Conservation (phyloP, 148 eudicot species). For the Rhododendron mucronatum region DNA sequence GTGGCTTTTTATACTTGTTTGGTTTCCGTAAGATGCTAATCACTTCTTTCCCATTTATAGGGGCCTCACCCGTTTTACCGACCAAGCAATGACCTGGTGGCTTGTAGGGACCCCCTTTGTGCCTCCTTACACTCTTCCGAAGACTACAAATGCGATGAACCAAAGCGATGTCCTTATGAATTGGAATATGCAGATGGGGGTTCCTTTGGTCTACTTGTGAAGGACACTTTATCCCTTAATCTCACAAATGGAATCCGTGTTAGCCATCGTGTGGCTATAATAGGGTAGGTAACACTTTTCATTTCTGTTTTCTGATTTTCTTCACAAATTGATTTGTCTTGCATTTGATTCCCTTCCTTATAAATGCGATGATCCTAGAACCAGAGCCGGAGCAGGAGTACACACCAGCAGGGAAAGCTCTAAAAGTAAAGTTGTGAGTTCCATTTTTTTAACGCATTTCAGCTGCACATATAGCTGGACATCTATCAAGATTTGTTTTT, state of each 20-base stretch:
- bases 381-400: too few relatives aligned
- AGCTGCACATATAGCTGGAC: too few relatives aligned
- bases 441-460: too few relatives aligned
- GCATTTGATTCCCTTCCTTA: background rate
- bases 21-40: background rate
- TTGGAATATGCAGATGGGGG: slow-evolving; percentile 96
- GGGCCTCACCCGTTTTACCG: slow-evolving; percentile 80
- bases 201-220: slow-evolving; percentile 79
- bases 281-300: slow-evolving; percentile 51
- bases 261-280: slow-evolving; percentile 56
- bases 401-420: too few relatives aligned
- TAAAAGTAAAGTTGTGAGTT: too few relatives aligned
- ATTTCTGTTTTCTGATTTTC: background rate
- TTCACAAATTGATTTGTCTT: background rate
- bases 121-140: slow-evolving; percentile 59
- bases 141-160: slow-evolving; percentile 59
- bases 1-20: background rate
- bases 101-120: slow-evolving; percentile 76
- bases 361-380: background rate
- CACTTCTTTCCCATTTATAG: slow-evolving; percentile 27
- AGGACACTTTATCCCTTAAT: slow-evolving; percentile 58
- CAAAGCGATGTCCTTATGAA: slow-evolving; percentile 83
- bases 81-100: slow-evolving; percentile 70
- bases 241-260: slow-evolving; percentile 61
- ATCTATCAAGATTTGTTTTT: too few relatives aligned